Evolutionary conservation across 2,329 filamentous ascomycete species (phyloP).

Genomic region (Monilinia polystroma): DNA sequence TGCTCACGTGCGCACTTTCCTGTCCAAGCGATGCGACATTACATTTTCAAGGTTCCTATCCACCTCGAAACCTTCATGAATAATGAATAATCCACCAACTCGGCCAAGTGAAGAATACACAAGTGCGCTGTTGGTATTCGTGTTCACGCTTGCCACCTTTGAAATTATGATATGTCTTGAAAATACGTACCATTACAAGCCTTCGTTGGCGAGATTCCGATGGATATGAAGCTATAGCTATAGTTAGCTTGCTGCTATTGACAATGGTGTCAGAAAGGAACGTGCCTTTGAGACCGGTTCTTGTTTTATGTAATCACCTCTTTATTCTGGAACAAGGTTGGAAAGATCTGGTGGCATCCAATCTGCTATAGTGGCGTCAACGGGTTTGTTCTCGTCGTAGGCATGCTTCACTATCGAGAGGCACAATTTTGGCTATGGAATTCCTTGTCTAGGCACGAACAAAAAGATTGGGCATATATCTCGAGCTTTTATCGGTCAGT

Average conservation of each 20-base stretch:
- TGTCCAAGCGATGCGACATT: not conserved
- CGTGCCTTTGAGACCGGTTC: not conserved
- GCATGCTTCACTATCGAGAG: not conserved
- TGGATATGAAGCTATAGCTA: not conserved
- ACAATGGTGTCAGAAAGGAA: not conserved
- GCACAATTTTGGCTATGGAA: no score
- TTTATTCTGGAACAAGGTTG: not conserved
- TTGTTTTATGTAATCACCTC: not conserved
- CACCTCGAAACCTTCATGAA: conserved; percentile 3
- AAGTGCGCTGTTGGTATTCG: not conserved
- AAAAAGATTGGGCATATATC: not conserved
- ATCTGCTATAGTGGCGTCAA: not conserved
- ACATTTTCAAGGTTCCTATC: not conserved
- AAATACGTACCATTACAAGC: no score
- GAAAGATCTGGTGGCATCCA: not conserved
- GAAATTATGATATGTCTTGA: no score
- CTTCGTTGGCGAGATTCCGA: no score
- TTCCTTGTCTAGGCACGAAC: not conserved
- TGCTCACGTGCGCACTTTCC: conserved; percentile 3
- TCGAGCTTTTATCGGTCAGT: not conserved
- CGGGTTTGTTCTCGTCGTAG: not conserved
- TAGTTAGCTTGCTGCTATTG: not conserved
- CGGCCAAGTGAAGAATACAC: not conserved
- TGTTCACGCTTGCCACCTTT: not conserved
- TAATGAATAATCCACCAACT: not conserved